Percentiles rank a stretch among this genome's conserved stretches.
Conservation (phyloP, 768 basidiomycete genomes). For the Kondoa subrosea region DNA sequence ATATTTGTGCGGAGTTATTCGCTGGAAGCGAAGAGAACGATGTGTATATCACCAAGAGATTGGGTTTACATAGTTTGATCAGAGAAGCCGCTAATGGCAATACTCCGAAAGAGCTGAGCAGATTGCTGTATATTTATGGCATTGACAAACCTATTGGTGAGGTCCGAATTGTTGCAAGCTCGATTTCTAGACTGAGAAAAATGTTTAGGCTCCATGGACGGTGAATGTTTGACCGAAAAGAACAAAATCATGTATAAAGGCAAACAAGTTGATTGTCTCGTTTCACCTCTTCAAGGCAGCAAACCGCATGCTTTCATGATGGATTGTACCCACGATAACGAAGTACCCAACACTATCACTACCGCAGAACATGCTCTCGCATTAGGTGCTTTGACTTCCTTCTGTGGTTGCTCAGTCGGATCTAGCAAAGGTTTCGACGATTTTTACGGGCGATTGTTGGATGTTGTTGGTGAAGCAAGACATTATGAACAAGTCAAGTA, state of each 20-base stretch:
- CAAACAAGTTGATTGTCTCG: constrained; percentile 50
- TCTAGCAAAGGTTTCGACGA: constrained; percentile 97
- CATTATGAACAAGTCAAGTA: constrained; percentile 51
- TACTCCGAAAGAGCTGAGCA: constrained; percentile 76
- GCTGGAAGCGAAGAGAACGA: constrained; percentile 93
- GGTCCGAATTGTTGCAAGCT: background rate
- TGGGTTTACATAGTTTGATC: constrained; percentile 85
- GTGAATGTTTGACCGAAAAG: constrained; percentile 55
- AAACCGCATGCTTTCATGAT: constrained; percentile 82
- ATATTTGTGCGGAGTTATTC: constrained; percentile 91
- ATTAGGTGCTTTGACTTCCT: constrained; percentile 79
- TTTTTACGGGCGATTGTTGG: constrained; percentile 79
- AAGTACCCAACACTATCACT: constrained; percentile 72
- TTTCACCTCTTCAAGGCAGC: constrained; percentile 69
- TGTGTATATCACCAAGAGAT: constrained; percentile 66
- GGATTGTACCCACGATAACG: constrained; percentile 95
- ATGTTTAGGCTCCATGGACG: constrained; percentile 71
- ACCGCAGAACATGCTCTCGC: constrained; percentile 90
- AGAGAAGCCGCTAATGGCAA: constrained; percentile 66
- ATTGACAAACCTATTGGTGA: constrained; percentile 79
- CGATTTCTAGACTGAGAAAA: background rate
- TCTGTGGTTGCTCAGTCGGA: constrained; percentile 71
- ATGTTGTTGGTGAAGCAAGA: constrained; percentile 70
- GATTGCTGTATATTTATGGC: constrained; percentile 73
- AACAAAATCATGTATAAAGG: constrained; percentile 70